Evolutionary conservation across 352 stramenopile species (phyloP).

Genomic region (Halophytophthora polymorphica): DNA sequence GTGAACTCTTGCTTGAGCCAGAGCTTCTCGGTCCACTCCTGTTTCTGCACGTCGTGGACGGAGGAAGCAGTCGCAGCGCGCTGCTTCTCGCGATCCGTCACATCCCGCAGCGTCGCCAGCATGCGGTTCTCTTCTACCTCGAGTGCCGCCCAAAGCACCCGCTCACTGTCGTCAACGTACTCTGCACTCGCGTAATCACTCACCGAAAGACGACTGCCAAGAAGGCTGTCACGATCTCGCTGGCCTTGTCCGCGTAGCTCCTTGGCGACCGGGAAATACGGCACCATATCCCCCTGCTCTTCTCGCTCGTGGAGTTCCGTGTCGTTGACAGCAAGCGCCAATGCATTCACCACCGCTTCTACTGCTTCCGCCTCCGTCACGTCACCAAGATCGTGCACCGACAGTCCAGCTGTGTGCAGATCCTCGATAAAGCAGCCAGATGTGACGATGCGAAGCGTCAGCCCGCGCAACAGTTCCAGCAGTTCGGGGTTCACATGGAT

Average conservation of each 20-base stretch:
- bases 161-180: slow-evolving; percentile 44
- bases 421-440: slow-evolving; percentile 76
- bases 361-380: slow-evolving; percentile 58
- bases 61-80: slow-evolving; percentile 20
- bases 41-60: slow-evolving; percentile 18
- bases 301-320: slow-evolving; percentile 71
- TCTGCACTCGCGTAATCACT: slow-evolving; percentile 22
- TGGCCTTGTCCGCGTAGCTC: slow-evolving; percentile 44
- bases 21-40: slow-evolving; percentile 48
- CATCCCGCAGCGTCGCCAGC: slow-evolving; percentile 53
- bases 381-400: slow-evolving; percentile 49
- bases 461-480: slow-evolving; percentile 37
- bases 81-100: slow-evolving; percentile 35
- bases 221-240: too few relatives aligned
- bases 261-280: slow-evolving; percentile 60
- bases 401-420: slow-evolving; percentile 43
- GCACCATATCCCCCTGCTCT: slow-evolving; percentile 62
- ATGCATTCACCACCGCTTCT: slow-evolving; percentile 48
- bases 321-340: slow-evolving; percentile 65
- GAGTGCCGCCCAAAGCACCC: slow-evolving; percentile 64
- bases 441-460: slow-evolving; percentile 69
- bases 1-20: slow-evolving; percentile 69
- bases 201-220: too few relatives aligned
- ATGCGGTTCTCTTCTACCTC: slow-evolving; percentile 84
- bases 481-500: slow-evolving; percentile 43